Evolutionary conservation across 2,329 filamentous ascomycete species (phyloP), one percentile per base, ranked within the genome.

Genomic region (Nemania abortiva): DNA sequence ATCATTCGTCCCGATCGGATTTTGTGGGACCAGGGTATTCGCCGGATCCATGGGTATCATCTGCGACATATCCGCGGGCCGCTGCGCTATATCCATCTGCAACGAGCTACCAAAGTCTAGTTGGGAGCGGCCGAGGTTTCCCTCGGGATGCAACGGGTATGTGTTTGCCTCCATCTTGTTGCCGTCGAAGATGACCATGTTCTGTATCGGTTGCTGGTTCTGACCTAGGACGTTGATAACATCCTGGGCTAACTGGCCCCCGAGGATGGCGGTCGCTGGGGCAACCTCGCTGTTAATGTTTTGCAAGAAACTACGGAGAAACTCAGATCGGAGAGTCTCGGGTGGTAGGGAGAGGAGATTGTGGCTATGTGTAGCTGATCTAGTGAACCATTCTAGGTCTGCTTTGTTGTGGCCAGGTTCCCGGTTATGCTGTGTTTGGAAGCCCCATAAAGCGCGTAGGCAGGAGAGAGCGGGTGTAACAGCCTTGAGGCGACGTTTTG

Each of bases 201-300:
- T 99, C 82, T 99, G 96, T 50, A 99, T 92, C 0, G 96, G 96
- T 80, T 98, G 96, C 82, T 98, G 94, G 49, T 92, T 90, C 78
- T 92, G 90, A 57, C 95, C 94, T 6, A 98, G 87, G 37, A 98
- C 95, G 76, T 98, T 98, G 82, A 99, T 98, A 60, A 97, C 94
- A 78, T 99, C 96, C 82, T 99, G 96, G 0, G 95, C 94, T 18
- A 99, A 86, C 79, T 95, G 90, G 10, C 95, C 96, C 57, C 96
- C 96, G 11, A 99, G 84, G 67, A 97, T 93, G 1, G 96, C 95
- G 0, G 93, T 91, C 9, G 97, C 93, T 7, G 96, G 94, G 13
- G 92, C 91, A 47, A 98, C 84, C 82, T 98, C 95, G 75, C 90
- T 89, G 64, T 90, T 92, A 6, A 98, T 85, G 74, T 97, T 97